Evolutionary conservation across 345 rosid genomes (phyloP).

Genomic region (Populus ilicifolia): DNA sequence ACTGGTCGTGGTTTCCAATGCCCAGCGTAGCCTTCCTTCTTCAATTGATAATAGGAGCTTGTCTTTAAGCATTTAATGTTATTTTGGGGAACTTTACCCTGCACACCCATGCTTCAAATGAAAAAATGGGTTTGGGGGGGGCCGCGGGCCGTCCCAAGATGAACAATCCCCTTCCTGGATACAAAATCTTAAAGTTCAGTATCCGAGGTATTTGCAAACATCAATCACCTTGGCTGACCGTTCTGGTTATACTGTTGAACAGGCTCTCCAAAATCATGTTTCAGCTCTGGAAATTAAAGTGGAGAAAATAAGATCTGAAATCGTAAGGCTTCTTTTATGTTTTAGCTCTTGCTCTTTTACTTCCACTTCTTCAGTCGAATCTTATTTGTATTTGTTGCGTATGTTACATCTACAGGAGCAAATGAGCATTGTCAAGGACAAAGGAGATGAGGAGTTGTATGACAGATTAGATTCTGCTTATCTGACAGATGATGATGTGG

Average conservation of each 20-base stretch:
- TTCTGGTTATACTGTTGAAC: conserved; percentile 29
- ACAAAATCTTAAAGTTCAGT: not conserved
- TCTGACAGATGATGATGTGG: conserved; percentile 44
- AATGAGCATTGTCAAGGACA: conserved; percentile 53
- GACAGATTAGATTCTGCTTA: conserved; percentile 62
- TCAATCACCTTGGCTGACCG: conserved; percentile 5
- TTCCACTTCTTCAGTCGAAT: not conserved
- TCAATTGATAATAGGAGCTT: no score
- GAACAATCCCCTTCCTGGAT: not conserved
- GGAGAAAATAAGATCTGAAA: conserved; percentile 68
- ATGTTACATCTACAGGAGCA: conserved; percentile 44
- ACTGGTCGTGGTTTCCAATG: no score
- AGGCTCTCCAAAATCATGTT: conserved; percentile 73
- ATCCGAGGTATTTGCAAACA: not conserved
- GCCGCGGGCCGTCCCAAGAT: not conserved
- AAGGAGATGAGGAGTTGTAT: conserved; percentile 56
- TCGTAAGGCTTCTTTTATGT: conserved; percentile 42
- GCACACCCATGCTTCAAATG: no score
- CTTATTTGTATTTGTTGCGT: conserved; percentile 4
- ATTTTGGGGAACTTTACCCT: not conserved
- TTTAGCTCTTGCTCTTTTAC: conserved; percentile 10
- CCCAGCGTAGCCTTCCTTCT: no score
- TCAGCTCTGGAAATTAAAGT: conserved; percentile 48
- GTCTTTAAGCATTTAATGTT: not conserved
- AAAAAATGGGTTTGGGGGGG: no score